Base-by-base conservation (phyloP, 2,329 filamentous ascomycete genomes). In the Colletotrichum destructivum region DNA sequence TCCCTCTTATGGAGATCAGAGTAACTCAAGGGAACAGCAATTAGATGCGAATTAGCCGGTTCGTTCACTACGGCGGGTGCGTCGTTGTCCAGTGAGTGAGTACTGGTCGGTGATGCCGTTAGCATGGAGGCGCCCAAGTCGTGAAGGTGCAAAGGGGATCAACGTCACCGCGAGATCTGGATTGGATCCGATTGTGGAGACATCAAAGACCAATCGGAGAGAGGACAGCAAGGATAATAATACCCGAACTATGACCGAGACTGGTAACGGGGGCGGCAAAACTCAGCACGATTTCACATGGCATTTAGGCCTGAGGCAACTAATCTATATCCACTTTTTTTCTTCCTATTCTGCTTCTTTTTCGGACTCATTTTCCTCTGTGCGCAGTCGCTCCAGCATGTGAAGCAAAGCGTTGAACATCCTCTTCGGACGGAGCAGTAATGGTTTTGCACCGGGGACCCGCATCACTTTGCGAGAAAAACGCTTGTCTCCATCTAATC, bases 161-260 rank as follows among this genome's bases (percentile, higher is more conserved):
- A 66, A 12, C 52, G 61, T 59, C 60, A 70, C 40, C 5, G 40
- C n/a, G 13, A 18, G 46, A 40, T n/a, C 31, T 16, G 46, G 59
- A 55, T 54, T 42, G 40, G 44, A 15, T 31, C 23, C 15, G 3
- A n/a, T 9, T 8, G 12, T 15, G 6, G 21, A 56, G 31, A 15
- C 12, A 5, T 5, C 5, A 4, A 6, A 15, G 61, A 47, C 68
- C 62, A 70, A 70, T 70, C 55, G 63, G 62, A 60, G 42, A 9
- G 13, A 31, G 47, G 18, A 23, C 55, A 35, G 3, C n/a, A 18
- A 3, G 21, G 16, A 31, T 6, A n/a, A 9, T 42, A 49, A 51
- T 44, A 56, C 31, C 68, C 68, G 68, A 67, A 49, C 7, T 55
- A 67, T 61, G 51, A 21, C 67, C 68, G 68, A 26, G 13, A 9